Conservation (phyloP, 352 stramenopile genomes). For the Globisporangium camurandrum region DNA sequence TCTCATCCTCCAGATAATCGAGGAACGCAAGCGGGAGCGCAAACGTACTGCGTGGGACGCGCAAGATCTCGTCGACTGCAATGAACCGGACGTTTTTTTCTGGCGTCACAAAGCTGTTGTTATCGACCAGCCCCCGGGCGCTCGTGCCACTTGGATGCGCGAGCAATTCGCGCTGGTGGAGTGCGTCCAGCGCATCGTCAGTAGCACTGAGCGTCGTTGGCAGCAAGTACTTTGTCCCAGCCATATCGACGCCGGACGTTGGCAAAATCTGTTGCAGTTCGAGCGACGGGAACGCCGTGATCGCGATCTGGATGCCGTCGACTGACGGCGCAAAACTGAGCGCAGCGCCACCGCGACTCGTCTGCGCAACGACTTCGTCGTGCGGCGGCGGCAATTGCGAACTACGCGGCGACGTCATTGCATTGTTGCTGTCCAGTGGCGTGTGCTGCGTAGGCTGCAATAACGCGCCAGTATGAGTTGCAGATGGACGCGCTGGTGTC, state of each 20-base stretch:
- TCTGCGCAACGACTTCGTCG: conserved; percentile 9
- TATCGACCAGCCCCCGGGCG: conserved; percentile 43
- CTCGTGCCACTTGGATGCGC: conserved; percentile 27
- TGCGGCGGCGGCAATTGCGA: not conserved
- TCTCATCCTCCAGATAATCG: conserved; percentile 63
- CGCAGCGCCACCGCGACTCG: conserved; percentile 9
- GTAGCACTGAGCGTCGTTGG: conserved; percentile 40
- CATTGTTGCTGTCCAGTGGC: conserved; percentile 4
- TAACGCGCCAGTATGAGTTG: too few relatives aligned
- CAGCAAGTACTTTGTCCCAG: conserved; percentile 68
- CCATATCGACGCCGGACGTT: conserved; percentile 64
- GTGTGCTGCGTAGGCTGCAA: conserved; percentile 8
- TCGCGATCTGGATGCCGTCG: conserved; percentile 32
- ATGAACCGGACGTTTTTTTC: conserved; percentile 35
- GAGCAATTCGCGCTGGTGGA: conserved; percentile 6
- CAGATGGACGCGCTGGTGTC: not conserved
- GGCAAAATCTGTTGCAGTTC: conserved; percentile 39
- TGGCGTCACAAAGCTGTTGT: conserved; percentile 49
- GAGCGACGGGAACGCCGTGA: conserved; percentile 46
- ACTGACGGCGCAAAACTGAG: conserved; percentile 8
- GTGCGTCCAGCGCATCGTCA: conserved; percentile 13
- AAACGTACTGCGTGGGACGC: conserved; percentile 67
- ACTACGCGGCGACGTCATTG: not conserved
- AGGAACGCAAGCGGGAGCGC: conserved; percentile 63
- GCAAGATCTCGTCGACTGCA: conserved; percentile 72